Evolutionary conservation across 768 basidiomycete genomes (phyloP).

Genomic region (Lentinula guzmanii): DNA sequence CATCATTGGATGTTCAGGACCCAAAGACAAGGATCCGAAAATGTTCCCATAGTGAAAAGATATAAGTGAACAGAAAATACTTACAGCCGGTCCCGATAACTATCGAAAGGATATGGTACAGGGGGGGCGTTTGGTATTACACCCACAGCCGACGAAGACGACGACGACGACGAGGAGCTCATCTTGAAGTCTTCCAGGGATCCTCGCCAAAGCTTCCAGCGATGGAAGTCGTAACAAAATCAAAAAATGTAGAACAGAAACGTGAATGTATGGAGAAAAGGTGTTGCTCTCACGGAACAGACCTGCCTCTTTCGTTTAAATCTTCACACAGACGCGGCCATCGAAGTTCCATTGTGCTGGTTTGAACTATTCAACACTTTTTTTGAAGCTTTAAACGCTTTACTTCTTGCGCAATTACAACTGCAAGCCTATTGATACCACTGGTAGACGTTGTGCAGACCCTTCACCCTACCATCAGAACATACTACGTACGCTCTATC

Average conservation of each 20-base stretch:
- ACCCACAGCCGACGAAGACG: background rate
- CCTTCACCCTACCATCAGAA: no score
- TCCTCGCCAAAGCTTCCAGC: background rate
- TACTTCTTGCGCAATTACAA: background rate
- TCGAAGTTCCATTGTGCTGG: background rate
- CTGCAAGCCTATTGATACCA: no score
- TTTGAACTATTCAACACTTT: background rate
- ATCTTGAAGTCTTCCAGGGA: background rate
- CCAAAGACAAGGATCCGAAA: slow-evolving; percentile 5
- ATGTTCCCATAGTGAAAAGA: slow-evolving; percentile 34
- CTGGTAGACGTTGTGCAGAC: no score
- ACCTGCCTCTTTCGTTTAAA: background rate
- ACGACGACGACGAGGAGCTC: slow-evolving; percentile 1
- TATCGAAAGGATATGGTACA: slow-evolving; percentile 7
- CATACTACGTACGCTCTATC: background rate
- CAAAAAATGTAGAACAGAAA: background rate
- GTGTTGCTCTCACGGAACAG: background rate
- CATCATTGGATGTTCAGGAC: background rate
- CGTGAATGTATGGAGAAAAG: background rate
- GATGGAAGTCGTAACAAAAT: background rate
- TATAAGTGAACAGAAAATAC: slow-evolving; percentile 53
- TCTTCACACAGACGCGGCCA: background rate
- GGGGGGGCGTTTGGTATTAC: slow-evolving; percentile 3
- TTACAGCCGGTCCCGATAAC: slow-evolving; percentile 7
- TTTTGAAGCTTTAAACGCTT: background rate